These are phyloP conservation scores for Cenchrus americanus DNA, from an alignment of 176 grass and related monocot species.

Conservation along the genomic window DNA sequence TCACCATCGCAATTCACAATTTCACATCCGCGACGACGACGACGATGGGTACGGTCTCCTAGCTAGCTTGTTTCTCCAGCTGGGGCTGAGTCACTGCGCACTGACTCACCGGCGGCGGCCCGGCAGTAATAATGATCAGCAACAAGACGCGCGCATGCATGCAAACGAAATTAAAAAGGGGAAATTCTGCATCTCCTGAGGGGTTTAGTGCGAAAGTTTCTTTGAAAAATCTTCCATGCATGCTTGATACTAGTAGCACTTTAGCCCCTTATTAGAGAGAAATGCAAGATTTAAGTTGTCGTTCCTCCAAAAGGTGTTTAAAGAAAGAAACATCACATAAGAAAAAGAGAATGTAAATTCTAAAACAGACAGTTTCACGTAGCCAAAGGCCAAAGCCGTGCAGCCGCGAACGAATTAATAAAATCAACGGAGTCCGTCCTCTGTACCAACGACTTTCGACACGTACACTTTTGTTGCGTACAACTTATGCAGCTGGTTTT, in stretches of 20 bases:
- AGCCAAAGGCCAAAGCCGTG: not conserved
- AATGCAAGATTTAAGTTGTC: too few species aligned
- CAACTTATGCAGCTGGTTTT: slow-evolving; percentile 13
- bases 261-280: too few species aligned
- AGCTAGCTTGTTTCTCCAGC: not conserved
- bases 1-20: not conserved
- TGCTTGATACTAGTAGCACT: too few species aligned
- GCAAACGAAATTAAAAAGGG: not conserved
- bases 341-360: not conserved
- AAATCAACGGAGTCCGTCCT: not conserved
- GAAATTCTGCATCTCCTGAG: not conserved
- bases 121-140: not conserved
- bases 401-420: not conserved
- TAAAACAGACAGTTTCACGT: not conserved
- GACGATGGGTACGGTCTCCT: not conserved
- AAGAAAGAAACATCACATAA: not conserved
- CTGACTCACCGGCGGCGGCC: not conserved
- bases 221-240: not conserved
- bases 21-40: not conserved
- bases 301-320: not conserved
- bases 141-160: not conserved
- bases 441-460: not conserved
- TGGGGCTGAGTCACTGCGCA: not conserved
- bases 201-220: not conserved
- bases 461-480: slow-evolving; percentile 18